Evolutionary conservation across 2,329 filamentous ascomycete genomes (phyloP).

Genomic region (Penicillium brevicompactum): DNA sequence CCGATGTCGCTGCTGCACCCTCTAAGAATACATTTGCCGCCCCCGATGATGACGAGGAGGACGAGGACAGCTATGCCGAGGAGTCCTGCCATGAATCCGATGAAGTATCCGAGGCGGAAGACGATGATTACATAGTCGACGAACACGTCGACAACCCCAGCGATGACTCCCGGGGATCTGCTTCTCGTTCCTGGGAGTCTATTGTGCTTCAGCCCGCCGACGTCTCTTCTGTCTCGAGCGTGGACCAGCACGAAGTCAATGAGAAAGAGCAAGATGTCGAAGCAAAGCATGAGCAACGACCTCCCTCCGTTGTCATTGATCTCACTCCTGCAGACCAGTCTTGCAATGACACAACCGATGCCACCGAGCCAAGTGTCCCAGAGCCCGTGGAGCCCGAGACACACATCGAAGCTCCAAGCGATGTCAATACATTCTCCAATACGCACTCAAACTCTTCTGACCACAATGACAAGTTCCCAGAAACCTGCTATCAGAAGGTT

Average conservation of each 20-base stretch:
- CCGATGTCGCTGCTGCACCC: slow-evolving; percentile 5
- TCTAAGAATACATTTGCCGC: slow-evolving; percentile 44
- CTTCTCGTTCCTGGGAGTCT: not conserved
- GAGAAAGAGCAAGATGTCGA: not conserved
- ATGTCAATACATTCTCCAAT: not conserved
- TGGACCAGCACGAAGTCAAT: not conserved
- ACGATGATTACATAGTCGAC: not conserved
- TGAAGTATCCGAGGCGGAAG: slow-evolving; percentile 35
- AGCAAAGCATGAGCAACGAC: not conserved
- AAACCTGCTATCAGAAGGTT: slow-evolving; percentile 4
- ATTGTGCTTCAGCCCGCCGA: not conserved
- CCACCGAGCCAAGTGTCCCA: not conserved
- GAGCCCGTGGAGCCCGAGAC: not conserved
- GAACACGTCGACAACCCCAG: slow-evolving; percentile 1
- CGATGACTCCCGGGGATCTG: slow-evolving; percentile 2
- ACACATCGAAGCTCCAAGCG: not conserved
- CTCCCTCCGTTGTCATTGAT: not conserved
- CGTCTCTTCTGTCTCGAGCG: not conserved
- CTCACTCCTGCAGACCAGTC: not conserved
- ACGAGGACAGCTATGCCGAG: slow-evolving; percentile 3
- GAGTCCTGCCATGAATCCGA: slow-evolving; percentile 18
- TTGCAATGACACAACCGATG: not conserved
- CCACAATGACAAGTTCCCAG: not conserved
- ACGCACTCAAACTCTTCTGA: not conserved
- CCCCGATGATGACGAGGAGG: slow-evolving; percentile 41